A percentile compares a stretch with the other conserved stretches of the same genome.
Evolutionary conservation across 345 rosid genomes (phyloP).

Genomic region (Cochlearia excelsa): DNA sequence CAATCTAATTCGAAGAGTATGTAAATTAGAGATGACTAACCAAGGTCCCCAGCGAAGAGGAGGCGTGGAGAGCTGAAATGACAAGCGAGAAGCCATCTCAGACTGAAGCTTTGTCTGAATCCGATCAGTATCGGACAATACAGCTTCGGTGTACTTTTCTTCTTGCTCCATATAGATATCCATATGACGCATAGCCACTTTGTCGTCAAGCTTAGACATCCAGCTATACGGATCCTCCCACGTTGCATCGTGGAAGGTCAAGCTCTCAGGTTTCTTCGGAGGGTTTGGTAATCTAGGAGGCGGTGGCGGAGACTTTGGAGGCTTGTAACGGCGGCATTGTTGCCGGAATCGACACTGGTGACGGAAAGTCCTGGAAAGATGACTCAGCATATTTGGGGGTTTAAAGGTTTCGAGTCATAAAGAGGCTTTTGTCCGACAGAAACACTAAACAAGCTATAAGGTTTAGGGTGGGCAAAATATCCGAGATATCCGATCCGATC

Average conservation of each 20-base stretch:
- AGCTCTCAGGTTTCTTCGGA: slow-evolving; percentile 72
- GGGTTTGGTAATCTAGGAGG: slow-evolving; percentile 80
- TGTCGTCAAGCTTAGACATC: slow-evolving; percentile 86
- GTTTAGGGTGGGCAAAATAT: too few relatives aligned
- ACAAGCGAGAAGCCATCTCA: slow-evolving; percentile 84
- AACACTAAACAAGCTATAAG: neutral
- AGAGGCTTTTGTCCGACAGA: neutral
- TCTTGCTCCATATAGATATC: slow-evolving; percentile 92
- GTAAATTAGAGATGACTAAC: slow-evolving; percentile 32
- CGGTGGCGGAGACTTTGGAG: slow-evolving; percentile 42
- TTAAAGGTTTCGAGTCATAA: neutral
- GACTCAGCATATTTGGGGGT: slow-evolving; percentile 36
- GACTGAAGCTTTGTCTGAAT: slow-evolving; percentile 83
- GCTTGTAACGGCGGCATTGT: slow-evolving; percentile 46
- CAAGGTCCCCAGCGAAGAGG: slow-evolving; percentile 95
- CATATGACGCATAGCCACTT: slow-evolving; percentile 98
- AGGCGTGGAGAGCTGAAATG: slow-evolving; percentile 83
- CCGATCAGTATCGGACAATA: slow-evolving; percentile 68
- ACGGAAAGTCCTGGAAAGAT: slow-evolving; percentile 38
- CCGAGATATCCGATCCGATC: too few relatives aligned
- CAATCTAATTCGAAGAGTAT: neutral
- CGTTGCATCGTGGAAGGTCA: slow-evolving; percentile 61
- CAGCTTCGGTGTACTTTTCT: slow-evolving; percentile 87
- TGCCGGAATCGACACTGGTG: slow-evolving; percentile 25
- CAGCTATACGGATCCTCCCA: slow-evolving; percentile 97